Evolutionary conservation across 1,284 basidiomycete genomes (phyloP), one percentile per base, ranked within the genome.

Genomic region (Sporisorium exsertum): DNA sequence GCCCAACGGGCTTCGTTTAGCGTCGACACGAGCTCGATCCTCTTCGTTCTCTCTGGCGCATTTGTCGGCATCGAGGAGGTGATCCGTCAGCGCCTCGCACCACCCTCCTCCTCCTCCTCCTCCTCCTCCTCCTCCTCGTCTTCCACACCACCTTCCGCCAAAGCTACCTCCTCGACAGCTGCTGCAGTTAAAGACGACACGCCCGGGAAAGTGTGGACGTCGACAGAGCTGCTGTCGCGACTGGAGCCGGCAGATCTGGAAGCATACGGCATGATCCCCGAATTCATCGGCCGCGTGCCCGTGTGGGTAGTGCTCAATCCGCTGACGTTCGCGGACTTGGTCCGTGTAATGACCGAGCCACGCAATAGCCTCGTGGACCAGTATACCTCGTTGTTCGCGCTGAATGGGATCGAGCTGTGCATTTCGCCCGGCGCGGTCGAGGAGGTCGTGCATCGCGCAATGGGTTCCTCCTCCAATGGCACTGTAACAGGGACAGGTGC

Each of bases 241-340:
- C 32, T 56, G 50, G 69, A 53, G 26, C 51, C 63, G 57, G 26
- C 26, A 45, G 95, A 97, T 87, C 88, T 97, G 13, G 89, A 93
- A 13, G 90, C 91, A 87, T 97, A 92, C 79, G 95, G 95, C 0
- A 92, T 97, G 73, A 97, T 98, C 64, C 95, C 95, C 10, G 95
- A 68, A 70, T 97, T 97, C 82, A 89, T 96, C 45, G 94, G 93
- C 24, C 92, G 95, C 33, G 87, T 97, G 20, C 95, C 95, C 5
- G 92, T 94, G 35, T 88, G 95, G 43, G 94, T 94, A 1, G 91
- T 93, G 0, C 89, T 98, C 12, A 87, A 91, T 16, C 91, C 93
- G 5, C 88, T 98, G 2, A 87, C 85, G 84, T 90, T 87, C 81
- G 88, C 81, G 58, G 95, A 97, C 83, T 88, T 98, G 10, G 89